These are phyloP conservation scores for Glebionis coronaria DNA, from an alignment of 129 eudicot species.

Conservation along the genomic window DNA sequence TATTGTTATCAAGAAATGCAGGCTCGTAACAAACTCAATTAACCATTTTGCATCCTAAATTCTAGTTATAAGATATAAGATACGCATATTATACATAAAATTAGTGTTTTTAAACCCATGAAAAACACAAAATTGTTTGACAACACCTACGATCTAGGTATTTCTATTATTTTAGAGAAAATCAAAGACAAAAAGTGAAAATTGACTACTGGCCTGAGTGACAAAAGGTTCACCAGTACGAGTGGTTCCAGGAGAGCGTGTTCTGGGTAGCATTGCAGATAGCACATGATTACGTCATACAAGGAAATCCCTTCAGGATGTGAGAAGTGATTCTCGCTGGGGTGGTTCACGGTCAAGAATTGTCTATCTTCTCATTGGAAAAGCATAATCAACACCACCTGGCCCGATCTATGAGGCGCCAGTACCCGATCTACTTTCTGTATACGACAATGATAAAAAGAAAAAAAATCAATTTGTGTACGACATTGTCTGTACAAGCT, in stretches of 20 bases:
- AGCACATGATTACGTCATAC: constrained; percentile 57
- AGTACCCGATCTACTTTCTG: too few relatives aligned
- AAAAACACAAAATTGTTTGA: too few relatives aligned
- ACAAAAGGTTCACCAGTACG: constrained; percentile 58
- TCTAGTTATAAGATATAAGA: too few relatives aligned
- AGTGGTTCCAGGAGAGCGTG: constrained; percentile 41
- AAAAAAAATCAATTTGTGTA: too few relatives aligned
- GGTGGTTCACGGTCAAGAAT: constrained; percentile 64
- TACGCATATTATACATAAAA: too few relatives aligned
- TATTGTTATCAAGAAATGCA: too few relatives aligned
- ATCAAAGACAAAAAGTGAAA: not conserved
- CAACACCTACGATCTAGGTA: not conserved
- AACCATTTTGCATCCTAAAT: too few relatives aligned
- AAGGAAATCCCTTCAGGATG: constrained; percentile 48
- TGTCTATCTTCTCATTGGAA: constrained; percentile 56
- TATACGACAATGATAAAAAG: too few relatives aligned
- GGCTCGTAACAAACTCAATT: too few relatives aligned
- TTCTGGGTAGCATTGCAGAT: constrained; percentile 17
- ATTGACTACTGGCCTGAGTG: constrained; percentile 55
- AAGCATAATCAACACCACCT: constrained; percentile 42
- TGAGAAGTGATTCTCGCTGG: constrained; percentile 46
- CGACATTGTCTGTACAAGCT: too few relatives aligned
- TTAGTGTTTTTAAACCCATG: too few relatives aligned
- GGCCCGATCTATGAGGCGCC: constrained; percentile 27
- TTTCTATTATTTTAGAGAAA: not conserved